Evolutionary conservation across 352 stramenopile species (phyloP).

Genomic region (Pythium sukuiense): DNA sequence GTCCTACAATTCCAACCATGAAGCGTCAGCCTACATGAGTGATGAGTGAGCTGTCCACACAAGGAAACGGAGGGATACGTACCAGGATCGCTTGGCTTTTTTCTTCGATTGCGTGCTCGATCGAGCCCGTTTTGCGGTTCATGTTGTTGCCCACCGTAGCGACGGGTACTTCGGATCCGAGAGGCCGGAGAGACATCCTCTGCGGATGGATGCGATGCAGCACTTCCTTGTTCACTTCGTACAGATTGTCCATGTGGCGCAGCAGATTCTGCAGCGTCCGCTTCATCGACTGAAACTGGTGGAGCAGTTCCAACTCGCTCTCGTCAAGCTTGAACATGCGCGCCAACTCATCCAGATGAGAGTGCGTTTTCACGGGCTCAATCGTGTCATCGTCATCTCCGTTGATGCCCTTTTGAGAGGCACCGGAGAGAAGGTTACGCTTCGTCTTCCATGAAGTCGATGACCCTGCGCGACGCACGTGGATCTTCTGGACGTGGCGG

Average conservation of each 20-base stretch:
- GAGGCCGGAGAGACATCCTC: background rate
- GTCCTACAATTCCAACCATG: constrained; percentile 31
- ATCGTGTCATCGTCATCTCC: constrained; percentile 5
- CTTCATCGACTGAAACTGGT: constrained; percentile 53
- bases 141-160: constrained; percentile 10
- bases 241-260: constrained; percentile 47
- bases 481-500: constrained; percentile 60
- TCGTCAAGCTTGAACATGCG: constrained; percentile 43
- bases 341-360: background rate
- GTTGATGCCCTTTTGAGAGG: background rate
- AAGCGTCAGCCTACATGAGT: background rate
- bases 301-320: constrained; percentile 40
- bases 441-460: constrained; percentile 55
- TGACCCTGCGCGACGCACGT: constrained; percentile 60
- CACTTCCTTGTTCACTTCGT: constrained; percentile 31
- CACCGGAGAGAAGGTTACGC: constrained; percentile 23
- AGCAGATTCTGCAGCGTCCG: constrained; percentile 54
- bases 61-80: background rate
- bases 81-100: constrained; percentile 60
- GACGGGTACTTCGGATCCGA: constrained; percentile 10
- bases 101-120: constrained; percentile 53
- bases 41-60: background rate
- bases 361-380: background rate
- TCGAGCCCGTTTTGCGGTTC: constrained; percentile 29
- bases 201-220: constrained; percentile 24